These are phyloP conservation scores for Globisporangium heterothallicum DNA, from an alignment of 352 stramenopile species.

Conservation along the genomic window DNA sequence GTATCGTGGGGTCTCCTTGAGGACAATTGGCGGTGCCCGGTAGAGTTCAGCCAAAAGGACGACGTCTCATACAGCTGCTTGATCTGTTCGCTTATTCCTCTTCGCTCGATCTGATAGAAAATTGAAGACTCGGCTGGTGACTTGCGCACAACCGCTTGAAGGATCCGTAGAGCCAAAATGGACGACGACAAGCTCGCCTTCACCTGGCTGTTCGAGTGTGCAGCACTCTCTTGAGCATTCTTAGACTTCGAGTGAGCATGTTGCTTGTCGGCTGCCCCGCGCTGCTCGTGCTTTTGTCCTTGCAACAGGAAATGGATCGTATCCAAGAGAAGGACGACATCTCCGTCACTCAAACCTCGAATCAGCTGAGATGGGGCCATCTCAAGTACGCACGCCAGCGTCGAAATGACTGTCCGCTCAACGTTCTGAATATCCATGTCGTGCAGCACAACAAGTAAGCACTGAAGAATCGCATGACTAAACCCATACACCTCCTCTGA, in stretches of 20 bases:
- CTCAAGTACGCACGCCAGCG: slow-evolving; percentile 62
- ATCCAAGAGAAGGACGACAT: slow-evolving; percentile 63
- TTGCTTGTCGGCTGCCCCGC: not conserved
- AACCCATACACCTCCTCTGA: slow-evolving; percentile 42
- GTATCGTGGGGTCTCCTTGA: slow-evolving; percentile 20
- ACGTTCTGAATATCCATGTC: slow-evolving; percentile 66
- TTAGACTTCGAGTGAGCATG: not conserved
- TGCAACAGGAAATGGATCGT: slow-evolving; percentile 66
- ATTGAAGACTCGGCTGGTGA: slow-evolving; percentile 48
- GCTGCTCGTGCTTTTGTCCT: slow-evolving; percentile 18
- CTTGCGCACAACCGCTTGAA: slow-evolving; percentile 67
- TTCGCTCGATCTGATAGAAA: slow-evolving; percentile 77
- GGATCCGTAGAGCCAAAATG: slow-evolving; percentile 68
- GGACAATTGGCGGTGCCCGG: slow-evolving; percentile 12
- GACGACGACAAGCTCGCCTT: slow-evolving; percentile 47
- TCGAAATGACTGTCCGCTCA: slow-evolving; percentile 56
- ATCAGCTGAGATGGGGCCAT: slow-evolving; percentile 63
- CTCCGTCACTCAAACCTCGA: slow-evolving; percentile 33
- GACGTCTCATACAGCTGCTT: slow-evolving; percentile 47
- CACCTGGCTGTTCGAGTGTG: slow-evolving; percentile 9
- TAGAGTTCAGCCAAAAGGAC: slow-evolving; percentile 21
- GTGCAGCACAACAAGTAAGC: slow-evolving; percentile 44
- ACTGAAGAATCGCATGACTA: slow-evolving; percentile 35
- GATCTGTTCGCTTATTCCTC: slow-evolving; percentile 74
- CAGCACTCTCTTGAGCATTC: not conserved